Evolutionary conservation across 768 basidiomycete genomes (phyloP), one percentile per base, ranked within the genome.

Genomic region (Leccinum longicurvipes): DNA sequence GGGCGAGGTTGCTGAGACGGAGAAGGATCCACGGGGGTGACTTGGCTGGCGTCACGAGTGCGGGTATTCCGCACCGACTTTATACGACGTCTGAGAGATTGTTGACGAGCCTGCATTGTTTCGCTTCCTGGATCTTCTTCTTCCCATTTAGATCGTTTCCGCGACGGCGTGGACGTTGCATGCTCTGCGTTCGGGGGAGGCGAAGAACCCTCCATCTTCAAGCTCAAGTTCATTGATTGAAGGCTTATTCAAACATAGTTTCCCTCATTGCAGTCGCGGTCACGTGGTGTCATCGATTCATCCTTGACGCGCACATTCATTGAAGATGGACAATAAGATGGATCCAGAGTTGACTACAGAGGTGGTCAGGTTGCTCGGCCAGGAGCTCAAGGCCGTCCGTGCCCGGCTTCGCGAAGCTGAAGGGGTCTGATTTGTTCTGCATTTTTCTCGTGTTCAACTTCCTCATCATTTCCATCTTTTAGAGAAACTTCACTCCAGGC

Each of bases 131-230:
- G 76, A 24, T 84, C 82, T n/a, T 72, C 72, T 34, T 68, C 63
- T 46, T 79, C 78, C 89, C 89, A 91, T 69, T 86, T 89, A 10
- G 89, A 88, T n/a, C 87, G 81, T 71, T 88, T 91, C 52, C 81
- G 77, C 19, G 83, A 82, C n/a, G n/a, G n/a, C n/a, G n/a, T n/a
- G n/a, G n/a, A n/a, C 2, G 80, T 54, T 29, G 50, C 29, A 28
- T 21, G 36, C 10, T 76, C 75, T 54, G 73, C 63, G 34, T 49
- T 55, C 39, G 55, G 44, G 48, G 70, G 71, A 63, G 73, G 67
- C 9, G 55, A 50, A 32, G 51, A 54, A 21, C 27, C 46, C 11
- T 60, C 53, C 56, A 56, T 60, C 36, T 9, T n/a, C 4, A n/a
- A n/a, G n/a, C n/a, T n/a, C n/a, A n/a, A n/a, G n/a, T n/a, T n/a